Percentiles rank a stretch among this genome's conserved stretches.
phyloP scores from a whole-genome alignment of 2,329 filamentous ascomycete genomes.

The Cercospora sp. region DNA sequence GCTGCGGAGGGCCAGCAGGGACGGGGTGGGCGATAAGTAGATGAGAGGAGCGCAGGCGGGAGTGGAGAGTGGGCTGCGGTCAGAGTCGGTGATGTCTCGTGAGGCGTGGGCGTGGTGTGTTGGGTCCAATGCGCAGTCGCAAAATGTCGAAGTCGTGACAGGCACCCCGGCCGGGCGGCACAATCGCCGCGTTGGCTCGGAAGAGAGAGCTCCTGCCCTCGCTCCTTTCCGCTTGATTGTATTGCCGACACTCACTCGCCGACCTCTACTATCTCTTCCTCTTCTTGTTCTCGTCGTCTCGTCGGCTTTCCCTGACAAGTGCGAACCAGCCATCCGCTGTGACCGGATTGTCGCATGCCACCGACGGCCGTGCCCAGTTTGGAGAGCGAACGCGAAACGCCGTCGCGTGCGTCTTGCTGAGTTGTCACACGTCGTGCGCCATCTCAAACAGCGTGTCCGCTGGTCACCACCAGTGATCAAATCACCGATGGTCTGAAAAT shows the following conservation, averaged over 20 bases:
- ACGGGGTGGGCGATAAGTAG: not conserved
- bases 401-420: not conserved
- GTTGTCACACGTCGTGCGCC: not conserved
- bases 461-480: constrained; percentile 6
- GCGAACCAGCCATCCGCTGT: not conserved
- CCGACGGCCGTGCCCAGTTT: not conserved
- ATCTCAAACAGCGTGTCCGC: constrained; percentile 9
- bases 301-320: not conserved
- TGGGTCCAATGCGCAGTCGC: constrained; percentile 8
- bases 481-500: not conserved
- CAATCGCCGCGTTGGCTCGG: constrained; percentile 4
- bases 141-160: constrained; percentile 11
- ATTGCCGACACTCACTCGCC: not conserved
- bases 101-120: constrained; percentile 2
- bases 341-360: not conserved
- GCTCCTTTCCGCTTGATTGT: not conserved
- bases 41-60: not conserved
- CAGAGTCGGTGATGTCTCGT: constrained; percentile 3
- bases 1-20: not conserved
- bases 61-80: not conserved
- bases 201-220: not conserved
- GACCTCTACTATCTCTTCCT: not conserved
- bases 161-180: constrained; percentile 6
- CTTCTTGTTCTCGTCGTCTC: not conserved
- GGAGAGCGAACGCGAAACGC: not conserved